These are phyloP conservation scores for Thermomyces lanuginosus DNA, from an alignment of 2,329 filamentous ascomycete species.

Conservation along the genomic window DNA sequence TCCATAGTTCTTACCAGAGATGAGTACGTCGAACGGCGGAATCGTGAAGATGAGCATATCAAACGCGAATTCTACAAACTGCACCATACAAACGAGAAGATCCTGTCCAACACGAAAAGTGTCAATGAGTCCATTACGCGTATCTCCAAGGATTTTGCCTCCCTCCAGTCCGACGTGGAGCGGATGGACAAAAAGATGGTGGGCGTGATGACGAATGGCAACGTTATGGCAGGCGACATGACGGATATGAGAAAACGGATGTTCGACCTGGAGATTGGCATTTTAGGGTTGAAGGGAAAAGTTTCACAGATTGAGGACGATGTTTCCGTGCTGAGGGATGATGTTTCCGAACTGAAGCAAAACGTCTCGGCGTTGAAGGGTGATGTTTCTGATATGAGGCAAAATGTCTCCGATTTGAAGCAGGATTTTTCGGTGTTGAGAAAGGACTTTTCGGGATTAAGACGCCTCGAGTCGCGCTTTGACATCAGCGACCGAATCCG, in stretches of 20 bases:
- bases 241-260: no score
- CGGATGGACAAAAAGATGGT: no score
- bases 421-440: conserved; percentile 16
- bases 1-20: conserved; percentile 23
- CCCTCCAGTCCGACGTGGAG: no score
- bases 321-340: conserved; percentile 19
- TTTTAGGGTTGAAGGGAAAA: no score
- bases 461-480: conserved; percentile 20
- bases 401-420: conserved; percentile 13
- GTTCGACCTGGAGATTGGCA: no score
- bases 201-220: no score
- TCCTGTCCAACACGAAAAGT: no score
- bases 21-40: conserved; percentile 23
- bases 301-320: conserved; percentile 23
- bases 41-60: conserved; percentile 24
- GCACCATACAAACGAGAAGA: no score
- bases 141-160: no score
- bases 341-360: conserved; percentile 21
- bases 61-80: conserved; percentile 27
- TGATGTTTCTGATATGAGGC: conserved; percentile 15
- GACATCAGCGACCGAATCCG: conserved; percentile 21
- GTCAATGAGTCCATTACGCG: no score
- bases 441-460: no score
- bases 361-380: conserved; percentile 21
- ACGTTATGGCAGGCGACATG: no score